Evolutionary conservation across 345 rosid species (phyloP), one percentile per base, ranked within the genome.

Genomic region (Cochlearia excelsa): DNA sequence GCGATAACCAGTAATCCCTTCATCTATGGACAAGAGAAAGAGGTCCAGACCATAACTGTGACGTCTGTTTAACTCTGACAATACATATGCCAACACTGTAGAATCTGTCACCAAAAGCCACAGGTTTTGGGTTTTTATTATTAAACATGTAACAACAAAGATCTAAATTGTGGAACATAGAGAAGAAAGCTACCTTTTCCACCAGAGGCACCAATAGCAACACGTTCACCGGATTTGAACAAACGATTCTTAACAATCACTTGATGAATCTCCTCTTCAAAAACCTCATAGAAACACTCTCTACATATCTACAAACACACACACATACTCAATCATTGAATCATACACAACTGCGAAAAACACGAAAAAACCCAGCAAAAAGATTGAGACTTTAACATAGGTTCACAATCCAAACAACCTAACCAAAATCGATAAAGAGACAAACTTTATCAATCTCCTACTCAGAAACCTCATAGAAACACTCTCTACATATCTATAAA

Each of bases 201-300:
- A 42, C 95, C 95, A 1, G 99, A 93, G 4, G 94, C 97, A 49
- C 97, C 95, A 4, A 93, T 82, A 11, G 82, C 99, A 57, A 93
- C 73, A 2, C 97, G 85, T 34, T 93, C 90, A 46, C 91, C 90
- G 3, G 86, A 79, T 65, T 81, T 93, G 63, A 93, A 85, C 29
- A 93, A 66, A 54, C 66, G 78, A 63, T 85, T 83, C n/a, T 59
- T 66, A 2, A 85, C 77, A 46, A 89, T 89, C 3, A 82, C 89
- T 47, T 74, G 83, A 57, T 87, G 94, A 58, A 89, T 89, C 72
- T 93, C 95, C 73, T 85, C 87, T 74, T 86, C 97, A 11, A 88
- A 92, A 27, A 82, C 91, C 44, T 79, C 74, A 59, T 79, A 93
- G 69, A 89, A 89, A 54, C 97, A 93, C 38, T 86, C 91, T 72